A percentile compares a stretch with the other conserved stretches of the same genome.
These are phyloP conservation scores for Xylaria sp. DNA, from an alignment of 2,329 filamentous ascomycete species.

Conservation along the genomic window DNA sequence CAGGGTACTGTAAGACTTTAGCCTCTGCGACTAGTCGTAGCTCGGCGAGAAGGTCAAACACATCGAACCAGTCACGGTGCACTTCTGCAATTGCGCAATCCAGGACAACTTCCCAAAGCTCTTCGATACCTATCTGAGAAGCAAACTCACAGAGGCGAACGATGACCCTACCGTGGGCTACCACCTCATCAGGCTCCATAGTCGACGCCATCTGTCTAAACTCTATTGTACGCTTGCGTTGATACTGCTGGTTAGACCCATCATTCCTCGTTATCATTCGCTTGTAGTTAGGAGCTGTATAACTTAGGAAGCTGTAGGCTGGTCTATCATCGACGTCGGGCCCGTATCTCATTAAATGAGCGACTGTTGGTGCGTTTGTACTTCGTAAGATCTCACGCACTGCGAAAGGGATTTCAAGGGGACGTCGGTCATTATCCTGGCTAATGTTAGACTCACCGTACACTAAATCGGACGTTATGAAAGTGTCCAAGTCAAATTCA, in stretches of 20 bases:
- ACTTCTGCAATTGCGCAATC: conserved; percentile 24
- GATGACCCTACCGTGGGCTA: conserved; percentile 20
- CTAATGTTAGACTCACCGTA: not conserved
- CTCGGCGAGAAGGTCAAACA: conserved; percentile 32
- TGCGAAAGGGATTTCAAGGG: not conserved
- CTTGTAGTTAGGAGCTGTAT: not conserved
- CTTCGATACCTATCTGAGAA: not conserved
- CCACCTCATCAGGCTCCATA: conserved; percentile 28
- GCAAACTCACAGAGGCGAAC: conserved; percentile 25
- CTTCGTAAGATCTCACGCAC: conserved; percentile 8
- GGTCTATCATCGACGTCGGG: not conserved
- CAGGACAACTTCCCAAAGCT: conserved; percentile 15
- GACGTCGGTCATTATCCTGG: not conserved
- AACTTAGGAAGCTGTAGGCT: conserved; percentile 16
- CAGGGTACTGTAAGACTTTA: conserved; percentile 9
- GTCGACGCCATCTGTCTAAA: conserved; percentile 34
- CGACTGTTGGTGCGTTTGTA: not conserved
- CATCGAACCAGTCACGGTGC: conserved; percentile 28
- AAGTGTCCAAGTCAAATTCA: not conserved
- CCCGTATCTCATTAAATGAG: not conserved
- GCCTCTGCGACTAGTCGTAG: conserved; percentile 27
- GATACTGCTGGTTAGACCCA: not conserved
- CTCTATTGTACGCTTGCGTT: conserved; percentile 33
- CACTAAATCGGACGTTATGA: not conserved
- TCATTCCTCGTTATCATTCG: too few relatives aligned